Percentiles rank a stretch among this genome's conserved stretches.
phyloP scores from a whole-genome alignment of 768 basidiomycete genomes.

The Psilocybe azurescens region DNA sequence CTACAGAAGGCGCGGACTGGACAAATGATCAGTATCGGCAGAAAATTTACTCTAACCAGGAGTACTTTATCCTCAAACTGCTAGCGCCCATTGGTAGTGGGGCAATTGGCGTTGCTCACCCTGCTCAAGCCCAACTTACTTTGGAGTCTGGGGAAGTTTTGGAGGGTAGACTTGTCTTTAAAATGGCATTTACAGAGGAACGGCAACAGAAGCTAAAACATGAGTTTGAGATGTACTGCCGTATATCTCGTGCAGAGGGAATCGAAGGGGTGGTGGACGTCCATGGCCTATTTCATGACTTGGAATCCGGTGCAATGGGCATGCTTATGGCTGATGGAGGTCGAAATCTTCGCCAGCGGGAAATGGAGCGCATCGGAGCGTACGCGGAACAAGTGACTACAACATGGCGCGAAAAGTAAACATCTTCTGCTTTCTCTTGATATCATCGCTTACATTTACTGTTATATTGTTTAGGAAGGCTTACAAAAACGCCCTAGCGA shows the following conservation, averaged over 20 bases:
- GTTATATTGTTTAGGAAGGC: too few relatives aligned
- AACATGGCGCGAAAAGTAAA: background rate
- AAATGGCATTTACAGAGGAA: background rate
- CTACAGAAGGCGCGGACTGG: background rate
- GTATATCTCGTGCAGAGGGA: background rate
- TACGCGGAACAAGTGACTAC: background rate
- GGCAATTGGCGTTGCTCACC: background rate
- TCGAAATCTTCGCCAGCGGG: background rate
- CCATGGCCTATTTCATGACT: background rate
- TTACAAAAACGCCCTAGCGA: too few relatives aligned
- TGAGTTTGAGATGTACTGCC: background rate
- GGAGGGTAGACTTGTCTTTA: background rate
- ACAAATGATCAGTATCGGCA: background rate
- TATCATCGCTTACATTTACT: too few relatives aligned
- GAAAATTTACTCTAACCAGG: background rate
- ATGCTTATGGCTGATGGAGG: background rate
- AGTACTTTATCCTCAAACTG: background rate
- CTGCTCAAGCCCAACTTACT: background rate
- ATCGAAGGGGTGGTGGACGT: background rate
- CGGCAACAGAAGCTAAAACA: background rate
- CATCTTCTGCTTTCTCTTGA: background rate
- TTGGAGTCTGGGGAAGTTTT: background rate
- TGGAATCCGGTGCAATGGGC: background rate
- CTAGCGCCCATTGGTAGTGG: background rate
- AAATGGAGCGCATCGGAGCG: background rate